Base-by-base conservation (phyloP, 23 red algal genomes). In the Porphyridium purpureum region DNA sequence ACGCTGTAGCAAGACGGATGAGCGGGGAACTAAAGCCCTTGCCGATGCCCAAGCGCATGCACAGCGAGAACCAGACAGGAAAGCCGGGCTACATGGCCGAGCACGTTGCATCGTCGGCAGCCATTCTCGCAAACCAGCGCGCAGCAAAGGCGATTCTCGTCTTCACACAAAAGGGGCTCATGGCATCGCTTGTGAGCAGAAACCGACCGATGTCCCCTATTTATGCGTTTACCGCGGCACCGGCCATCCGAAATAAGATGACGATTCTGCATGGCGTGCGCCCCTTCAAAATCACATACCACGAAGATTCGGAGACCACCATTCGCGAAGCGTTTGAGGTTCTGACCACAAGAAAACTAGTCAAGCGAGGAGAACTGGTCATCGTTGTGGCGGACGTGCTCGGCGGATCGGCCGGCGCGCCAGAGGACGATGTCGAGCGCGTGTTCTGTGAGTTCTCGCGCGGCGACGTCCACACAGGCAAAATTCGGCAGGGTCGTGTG, bases 151-250 rank as follows among this genome's bases (percentile, higher is more conserved):
- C 90, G 6, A 86, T 98, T 26, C 26, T 98, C 40, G 70, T 77
- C 23, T 98, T 98, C 46, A 98, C 90, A 27, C 90, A 98, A 40
- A 83, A 83, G 28, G 90, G 90, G 0, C 70, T 98, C 20, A 98
- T 85, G 79, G 80, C 90, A 0, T 60, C 72, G 25, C 65, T 98
- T 22, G 74, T 79, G 33, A 80, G 79, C 25, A 54, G 75, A 17
- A 83, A 67, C 52, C 62, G 90, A 46, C 90, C 90, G 1, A 44
- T 53, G 26, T 62, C 62, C 27, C 90, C 90, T 32, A 80, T 98
- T 11, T 86, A 73, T 27, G 90, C 90, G 23, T 98, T 98, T 58
- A 86, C 90, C 0, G 50, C 72, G 24, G 86, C 77, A 33, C 72
- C 79, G 20, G 75, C 66, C 32, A 71, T 72, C 27, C 62, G 90